Base-by-base conservation (phyloP, 208 protist genomes). In the Crithidia brevicula region DNA sequence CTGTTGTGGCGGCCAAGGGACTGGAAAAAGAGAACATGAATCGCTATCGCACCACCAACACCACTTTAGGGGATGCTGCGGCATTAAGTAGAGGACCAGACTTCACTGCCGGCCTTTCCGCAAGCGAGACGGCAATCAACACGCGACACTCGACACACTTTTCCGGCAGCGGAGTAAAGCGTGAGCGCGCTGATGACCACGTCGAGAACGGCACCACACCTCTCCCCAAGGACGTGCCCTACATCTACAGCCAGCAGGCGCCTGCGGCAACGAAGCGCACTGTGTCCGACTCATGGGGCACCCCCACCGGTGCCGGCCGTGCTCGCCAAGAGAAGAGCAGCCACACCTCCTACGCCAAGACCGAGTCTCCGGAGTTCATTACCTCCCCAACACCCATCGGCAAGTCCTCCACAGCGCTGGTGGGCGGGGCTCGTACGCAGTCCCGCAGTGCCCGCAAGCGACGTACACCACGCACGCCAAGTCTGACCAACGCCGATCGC, bases 401-500 rank as follows among this genome's bases (percentile, higher is more conserved):
- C 4, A 74, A 82, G 61, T 22, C 30, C 15, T 78, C 77, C 54
- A 71, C 77, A 9, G 47, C 51, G 18, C 49, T 77, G 2, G 50
- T 78, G 20, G 50, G 64, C 13, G 67, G 61, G 2, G 36, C 40
- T 2, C 61, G 46, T 42, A 78, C 62, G 4, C 43, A 72, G 28
- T 70, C 77, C 4, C 42, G 79, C 46, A 70, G 68, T n/a, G 36
- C 36, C 18, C 64, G 62, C 20, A 82, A 78, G 72, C 74, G 79
- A 10, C 82, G 80, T 36, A 86, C 85, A 7, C 88, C 88, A 16
- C 82, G 83, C n/a, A 94, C 85, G 38, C 88, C 88, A 34, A 91
- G 83, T 67, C 22, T 81, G 15, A 94, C 88, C 1, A 72, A 82
- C 28, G 88, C 88, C 6, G 88, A 94, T 34, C 80, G 83, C 45